phyloP scores from a whole-genome alignment of 1,284 basidiomycete genomes.

The Trichosporon ovoides region DNA sequence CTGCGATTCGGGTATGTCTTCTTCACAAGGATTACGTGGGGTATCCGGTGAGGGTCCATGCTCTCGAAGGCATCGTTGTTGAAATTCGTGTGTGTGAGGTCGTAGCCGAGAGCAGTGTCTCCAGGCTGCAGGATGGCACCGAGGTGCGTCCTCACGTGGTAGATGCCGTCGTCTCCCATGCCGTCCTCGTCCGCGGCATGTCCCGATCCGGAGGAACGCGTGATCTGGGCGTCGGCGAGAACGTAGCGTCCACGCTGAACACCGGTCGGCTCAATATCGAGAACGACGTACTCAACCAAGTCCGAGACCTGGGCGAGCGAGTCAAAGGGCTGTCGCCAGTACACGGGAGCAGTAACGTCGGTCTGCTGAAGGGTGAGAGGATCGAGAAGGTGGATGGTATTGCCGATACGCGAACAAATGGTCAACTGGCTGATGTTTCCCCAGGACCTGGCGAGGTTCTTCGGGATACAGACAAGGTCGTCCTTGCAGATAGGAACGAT shows the following conservation, averaged over 20 bases:
- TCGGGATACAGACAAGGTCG: slow-evolving; percentile 86
- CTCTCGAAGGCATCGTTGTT: slow-evolving; percentile 81
- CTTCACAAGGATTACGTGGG: slow-evolving; percentile 88
- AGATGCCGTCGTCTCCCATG: slow-evolving; percentile 66
- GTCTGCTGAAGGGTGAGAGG: slow-evolving; percentile 76
- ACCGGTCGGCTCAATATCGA: slow-evolving; percentile 85
- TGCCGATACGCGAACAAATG: slow-evolving; percentile 84
- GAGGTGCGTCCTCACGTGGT: slow-evolving; percentile 92
- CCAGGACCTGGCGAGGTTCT: slow-evolving; percentile 70
- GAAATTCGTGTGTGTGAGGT: slow-evolving; percentile 83
- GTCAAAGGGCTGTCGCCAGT: slow-evolving; percentile 87
- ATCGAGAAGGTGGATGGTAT: slow-evolving; percentile 85
- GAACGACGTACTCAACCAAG: slow-evolving; percentile 88
- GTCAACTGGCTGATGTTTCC: slow-evolving; percentile 84
- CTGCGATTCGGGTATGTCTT: slow-evolving; percentile 93
- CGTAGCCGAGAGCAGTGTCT: slow-evolving; percentile 86
- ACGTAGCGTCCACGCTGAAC: slow-evolving; percentile 67
- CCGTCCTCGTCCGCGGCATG: slow-evolving; percentile 44
- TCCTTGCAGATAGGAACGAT: slow-evolving; percentile 97
- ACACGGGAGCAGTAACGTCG: slow-evolving; percentile 75
- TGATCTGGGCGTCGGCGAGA: slow-evolving; percentile 90
- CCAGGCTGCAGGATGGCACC: slow-evolving; percentile 93
- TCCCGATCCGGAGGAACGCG: slow-evolving; percentile 63
- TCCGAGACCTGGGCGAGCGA: slow-evolving; percentile 75
- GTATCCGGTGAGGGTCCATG: slow-evolving; percentile 69